Percentiles rank a stretch among this genome's conserved stretches.
phyloP scores from a whole-genome alignment of 2,329 filamentous ascomycete species.

The Leptographium flavum region DNA sequence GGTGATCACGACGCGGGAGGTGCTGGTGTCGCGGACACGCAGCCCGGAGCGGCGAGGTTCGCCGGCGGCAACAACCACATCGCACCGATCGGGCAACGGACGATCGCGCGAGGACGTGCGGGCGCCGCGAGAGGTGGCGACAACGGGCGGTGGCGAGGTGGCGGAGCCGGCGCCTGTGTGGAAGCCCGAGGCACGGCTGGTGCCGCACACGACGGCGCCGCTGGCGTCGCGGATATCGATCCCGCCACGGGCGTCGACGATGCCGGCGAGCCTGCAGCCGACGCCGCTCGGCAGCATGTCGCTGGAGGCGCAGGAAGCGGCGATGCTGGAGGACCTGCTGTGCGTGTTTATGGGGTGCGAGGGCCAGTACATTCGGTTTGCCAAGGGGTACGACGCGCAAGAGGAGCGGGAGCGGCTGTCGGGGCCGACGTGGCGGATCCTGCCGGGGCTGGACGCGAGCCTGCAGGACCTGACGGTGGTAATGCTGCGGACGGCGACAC shows the following conservation, averaged over 20 bases:
- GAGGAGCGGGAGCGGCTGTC: conserved; percentile 77
- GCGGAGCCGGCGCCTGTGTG: conserved; percentile 32
- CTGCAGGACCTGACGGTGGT: conserved; percentile 73
- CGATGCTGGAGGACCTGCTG: conserved; percentile 76
- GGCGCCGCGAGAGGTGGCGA: too few species aligned
- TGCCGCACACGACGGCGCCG: conserved; percentile 54
- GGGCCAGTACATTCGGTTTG: conserved; percentile 89
- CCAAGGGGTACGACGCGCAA: conserved; percentile 64
- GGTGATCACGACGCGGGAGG: conserved; percentile 46
- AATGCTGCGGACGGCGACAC: conserved; percentile 88
- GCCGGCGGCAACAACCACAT: conserved; percentile 3
- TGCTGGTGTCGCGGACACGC: conserved; percentile 40
- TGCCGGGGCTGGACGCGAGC: conserved; percentile 78
- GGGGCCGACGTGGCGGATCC: conserved; percentile 67
- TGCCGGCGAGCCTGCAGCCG: conserved; percentile 56
- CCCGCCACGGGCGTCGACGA: conserved; percentile 57
- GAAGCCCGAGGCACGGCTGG: conserved; percentile 65
- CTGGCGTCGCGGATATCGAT: conserved; percentile 45
- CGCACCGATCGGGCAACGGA: not conserved
- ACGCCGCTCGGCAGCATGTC: conserved; percentile 54
- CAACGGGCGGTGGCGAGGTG: too few species aligned
- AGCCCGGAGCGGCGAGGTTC: conserved; percentile 37
- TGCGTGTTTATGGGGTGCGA: conserved; percentile 98
- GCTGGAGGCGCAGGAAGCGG: conserved; percentile 71
- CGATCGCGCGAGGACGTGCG: not conserved